phyloP scores from a whole-genome alignment of 345 rosid genomes.

The Ricinus communis region DNA sequence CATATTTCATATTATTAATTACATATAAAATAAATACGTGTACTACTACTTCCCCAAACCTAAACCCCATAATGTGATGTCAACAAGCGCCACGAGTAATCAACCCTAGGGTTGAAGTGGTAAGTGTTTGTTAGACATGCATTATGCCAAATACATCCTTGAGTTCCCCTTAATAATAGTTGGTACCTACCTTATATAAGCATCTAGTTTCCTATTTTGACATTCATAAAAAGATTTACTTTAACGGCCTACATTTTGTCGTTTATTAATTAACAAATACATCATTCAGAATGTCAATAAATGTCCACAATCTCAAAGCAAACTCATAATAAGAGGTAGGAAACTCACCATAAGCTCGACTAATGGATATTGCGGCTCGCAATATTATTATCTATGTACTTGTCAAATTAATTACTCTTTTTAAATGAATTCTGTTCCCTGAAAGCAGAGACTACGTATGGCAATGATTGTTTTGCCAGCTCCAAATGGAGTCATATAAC shows the following conservation, averaged over 20 bases:
- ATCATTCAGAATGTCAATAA: background rate
- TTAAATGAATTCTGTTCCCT: background rate
- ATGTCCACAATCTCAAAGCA: background rate
- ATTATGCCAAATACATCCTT: background rate
- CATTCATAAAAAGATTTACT: background rate
- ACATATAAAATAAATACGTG: no score
- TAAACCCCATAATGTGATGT: background rate
- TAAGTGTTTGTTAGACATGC: background rate
- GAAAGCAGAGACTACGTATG: background rate
- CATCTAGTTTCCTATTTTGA: background rate
- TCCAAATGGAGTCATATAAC: background rate
- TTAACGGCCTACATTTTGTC: background rate
- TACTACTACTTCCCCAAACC: no score
- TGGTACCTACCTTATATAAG: background rate
- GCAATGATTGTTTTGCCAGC: background rate
- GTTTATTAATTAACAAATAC: background rate
- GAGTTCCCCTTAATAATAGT: background rate
- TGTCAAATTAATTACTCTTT: background rate
- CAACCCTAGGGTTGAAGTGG: background rate
- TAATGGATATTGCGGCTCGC: background rate
- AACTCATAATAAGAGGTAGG: background rate
- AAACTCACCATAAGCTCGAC: background rate
- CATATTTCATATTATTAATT: no score
- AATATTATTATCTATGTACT: background rate
- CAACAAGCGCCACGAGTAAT: background rate